A percentile compares a stretch with the other conserved stretches of the same genome.
Conservation (phyloP, 768 basidiomycete species). For the Boletus fagicola region DNA sequence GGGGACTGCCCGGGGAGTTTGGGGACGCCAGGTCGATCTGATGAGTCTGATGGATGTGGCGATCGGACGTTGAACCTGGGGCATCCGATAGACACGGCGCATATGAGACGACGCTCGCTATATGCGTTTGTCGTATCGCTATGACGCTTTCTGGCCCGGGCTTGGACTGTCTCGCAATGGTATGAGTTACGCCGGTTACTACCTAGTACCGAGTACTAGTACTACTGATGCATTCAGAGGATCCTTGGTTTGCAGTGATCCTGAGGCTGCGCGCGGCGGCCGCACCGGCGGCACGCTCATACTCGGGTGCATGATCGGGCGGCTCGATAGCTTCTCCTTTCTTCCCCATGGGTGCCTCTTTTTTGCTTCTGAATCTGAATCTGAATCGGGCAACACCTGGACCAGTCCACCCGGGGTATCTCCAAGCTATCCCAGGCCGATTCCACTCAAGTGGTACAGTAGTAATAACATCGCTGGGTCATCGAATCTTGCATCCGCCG, state of each 20-base stretch:
- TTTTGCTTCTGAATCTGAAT: not conserved
- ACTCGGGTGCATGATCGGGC: not conserved
- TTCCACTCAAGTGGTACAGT: no score
- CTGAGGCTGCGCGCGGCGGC: no score
- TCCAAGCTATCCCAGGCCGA: no score
- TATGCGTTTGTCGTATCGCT: no score
- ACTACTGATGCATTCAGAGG: no score
- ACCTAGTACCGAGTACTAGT: no score
- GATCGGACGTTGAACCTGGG: not conserved
- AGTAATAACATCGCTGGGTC: no score
- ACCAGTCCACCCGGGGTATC: not conserved
- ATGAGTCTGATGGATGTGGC: not conserved
- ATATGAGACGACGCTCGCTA: no score
- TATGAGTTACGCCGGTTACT: not conserved
- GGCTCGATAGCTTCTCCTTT: not conserved
- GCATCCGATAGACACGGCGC: not conserved
- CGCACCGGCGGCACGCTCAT: no score
- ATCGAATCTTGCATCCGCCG: not conserved
- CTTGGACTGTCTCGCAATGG: not conserved
- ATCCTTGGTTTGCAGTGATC: not conserved
- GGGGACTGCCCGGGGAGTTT: constrained; percentile 2
- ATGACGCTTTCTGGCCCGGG: no score
- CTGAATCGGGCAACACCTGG: not conserved
- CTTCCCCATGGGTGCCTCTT: not conserved
- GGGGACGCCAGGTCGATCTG: not conserved